Evolutionary conservation across 2,329 filamentous ascomycete species (phyloP).

Genomic region (Fusarium sp.): DNA sequence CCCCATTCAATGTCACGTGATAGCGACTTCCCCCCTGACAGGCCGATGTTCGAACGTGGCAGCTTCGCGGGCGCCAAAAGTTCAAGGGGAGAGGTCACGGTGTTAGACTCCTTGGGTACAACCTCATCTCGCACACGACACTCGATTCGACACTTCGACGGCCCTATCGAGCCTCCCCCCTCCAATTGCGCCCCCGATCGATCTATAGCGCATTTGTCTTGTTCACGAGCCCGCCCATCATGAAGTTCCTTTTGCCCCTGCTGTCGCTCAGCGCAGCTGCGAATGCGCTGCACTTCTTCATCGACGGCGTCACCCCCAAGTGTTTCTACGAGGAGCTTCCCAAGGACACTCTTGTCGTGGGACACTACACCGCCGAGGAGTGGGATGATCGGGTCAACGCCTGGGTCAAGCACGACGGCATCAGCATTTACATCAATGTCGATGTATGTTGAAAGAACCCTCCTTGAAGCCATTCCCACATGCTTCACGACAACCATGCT

Average conservation of each 20-base stretch:
- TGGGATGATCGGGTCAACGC: conserved; percentile 76
- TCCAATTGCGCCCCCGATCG: conserved; percentile 28
- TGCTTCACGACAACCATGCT: not conserved
- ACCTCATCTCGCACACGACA: conserved; percentile 23
- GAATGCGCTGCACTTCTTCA: conserved; percentile 94
- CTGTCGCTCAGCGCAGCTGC: conserved; percentile 74
- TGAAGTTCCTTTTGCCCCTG: conserved; percentile 73
- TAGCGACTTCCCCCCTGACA: conserved; percentile 46
- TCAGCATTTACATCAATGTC: conserved; percentile 91
- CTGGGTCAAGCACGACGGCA: conserved; percentile 79
- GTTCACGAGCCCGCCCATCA: conserved; percentile 47
- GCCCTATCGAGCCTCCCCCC: conserved; percentile 5
- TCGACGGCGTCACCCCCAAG: conserved; percentile 86
- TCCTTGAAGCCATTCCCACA: not conserved
- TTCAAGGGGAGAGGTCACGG: conserved; percentile 24
- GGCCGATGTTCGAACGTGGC: conserved; percentile 64
- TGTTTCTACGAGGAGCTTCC: conserved; percentile 99
- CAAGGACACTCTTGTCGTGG: conserved; percentile 96
- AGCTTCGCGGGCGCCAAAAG: conserved; percentile 53
- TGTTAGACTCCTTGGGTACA: conserved; percentile 17
- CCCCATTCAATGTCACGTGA: conserved; percentile 51
- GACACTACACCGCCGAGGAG: conserved; percentile 89
- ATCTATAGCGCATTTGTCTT: conserved; percentile 3
- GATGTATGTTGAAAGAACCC: conserved; percentile 66
- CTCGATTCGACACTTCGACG: not conserved